A percentile compares a stretch with the other conserved stretches of the same genome.
phyloP scores from a whole-genome alignment of 1,284 basidiomycete species.

The Cutaneotrichosporon spelunceum region DNA sequence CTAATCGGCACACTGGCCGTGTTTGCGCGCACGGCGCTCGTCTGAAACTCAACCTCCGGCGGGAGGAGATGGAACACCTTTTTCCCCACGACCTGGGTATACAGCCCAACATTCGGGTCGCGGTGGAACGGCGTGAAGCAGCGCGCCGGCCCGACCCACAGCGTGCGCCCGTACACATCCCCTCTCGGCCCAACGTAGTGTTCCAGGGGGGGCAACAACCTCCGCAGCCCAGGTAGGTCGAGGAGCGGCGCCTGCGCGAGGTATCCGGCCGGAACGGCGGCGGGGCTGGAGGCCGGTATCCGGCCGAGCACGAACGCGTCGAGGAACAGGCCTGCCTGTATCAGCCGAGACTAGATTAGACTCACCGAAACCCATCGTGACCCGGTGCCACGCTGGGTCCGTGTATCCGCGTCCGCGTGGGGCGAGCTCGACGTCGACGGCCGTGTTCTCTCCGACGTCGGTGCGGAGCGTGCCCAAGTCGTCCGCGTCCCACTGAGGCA shows the following conservation, averaged over 20 bases:
- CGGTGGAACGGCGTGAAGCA: constrained; percentile 47
- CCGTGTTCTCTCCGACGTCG: constrained; percentile 29
- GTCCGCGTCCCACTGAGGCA: constrained; percentile 31
- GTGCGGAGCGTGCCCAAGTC: constrained; percentile 4
- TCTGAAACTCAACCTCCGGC: constrained; percentile 25
- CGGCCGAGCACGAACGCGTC: constrained; percentile 43
- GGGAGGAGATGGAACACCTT: constrained; percentile 45
- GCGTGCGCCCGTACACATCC: constrained; percentile 38
- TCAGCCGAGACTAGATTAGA: background rate
- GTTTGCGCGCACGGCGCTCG: constrained; percentile 4
- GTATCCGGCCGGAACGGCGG: constrained; percentile 38
- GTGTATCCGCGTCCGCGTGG: constrained; percentile 41
- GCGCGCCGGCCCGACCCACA: constrained; percentile 44
- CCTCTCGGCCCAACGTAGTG: constrained; percentile 34
- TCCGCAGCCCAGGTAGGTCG: constrained; percentile 24
- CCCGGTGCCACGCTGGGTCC: constrained; percentile 36
- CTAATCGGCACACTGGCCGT: constrained; percentile 13
- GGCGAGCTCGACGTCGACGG: constrained; percentile 44
- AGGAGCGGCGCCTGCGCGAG: constrained; percentile 45
- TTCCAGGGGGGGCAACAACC: constrained; percentile 29
- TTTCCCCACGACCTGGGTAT: constrained; percentile 39
- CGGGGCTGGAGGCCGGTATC: constrained; percentile 34
- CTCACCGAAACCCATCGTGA: constrained; percentile 44
- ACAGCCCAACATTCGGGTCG: constrained; percentile 47
- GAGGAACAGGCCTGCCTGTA: constrained; percentile 40